Base-by-base conservation (phyloP, 2,329 filamentous ascomycete species). In the Bipolaris bicolor region DNA sequence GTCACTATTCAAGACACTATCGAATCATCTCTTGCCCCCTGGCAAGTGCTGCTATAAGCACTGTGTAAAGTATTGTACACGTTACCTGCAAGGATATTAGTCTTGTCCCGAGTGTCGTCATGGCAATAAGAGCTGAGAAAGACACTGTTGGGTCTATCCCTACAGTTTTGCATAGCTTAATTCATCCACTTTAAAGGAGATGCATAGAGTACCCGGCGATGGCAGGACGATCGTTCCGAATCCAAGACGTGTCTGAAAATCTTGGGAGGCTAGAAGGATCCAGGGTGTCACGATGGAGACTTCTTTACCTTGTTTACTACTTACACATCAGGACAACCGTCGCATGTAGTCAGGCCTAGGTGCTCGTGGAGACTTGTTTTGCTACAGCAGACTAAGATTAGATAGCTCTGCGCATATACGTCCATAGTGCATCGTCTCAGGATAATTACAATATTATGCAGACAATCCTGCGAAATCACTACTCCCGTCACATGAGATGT, bases 1-100 rank as follows among this genome's bases (percentile, higher is more conserved):
- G 40, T 26, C 15, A 34, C 44, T 24, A 37, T 37, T 37, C 33
- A 26, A 16, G 20, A 24, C 33, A 29, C 33, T 37, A 48, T 48
- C 20, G 46, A 48, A 29, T 36, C 6, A 16, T 24, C 33, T 11
- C 20, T 33, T 11, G 5, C 20, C 33, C 26, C 33, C 33, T 36
- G 33, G 16, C 33, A 37, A 37, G n/a, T 24, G 20, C 46, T 48
- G 33, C 33, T 16, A 48, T 26, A 10, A 29, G 43, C 43, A 15
- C 43, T 16, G 11, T 16, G 26, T 45, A 29, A 29, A 29, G 7
- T 29, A 33, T 31, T 29, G 24, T 31, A 24, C 39, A 24, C 20
- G n/a, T 45, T 45, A 45, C 33, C 24, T 45, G 43, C 43, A 45
- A 33, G 43, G 43, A 45, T 45, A 13, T 16, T 33, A n/a, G 16